Evolutionary conservation across 345 rosid species (phyloP), one percentile per base, ranked within the genome.

Genomic region (Camelina hispida): DNA sequence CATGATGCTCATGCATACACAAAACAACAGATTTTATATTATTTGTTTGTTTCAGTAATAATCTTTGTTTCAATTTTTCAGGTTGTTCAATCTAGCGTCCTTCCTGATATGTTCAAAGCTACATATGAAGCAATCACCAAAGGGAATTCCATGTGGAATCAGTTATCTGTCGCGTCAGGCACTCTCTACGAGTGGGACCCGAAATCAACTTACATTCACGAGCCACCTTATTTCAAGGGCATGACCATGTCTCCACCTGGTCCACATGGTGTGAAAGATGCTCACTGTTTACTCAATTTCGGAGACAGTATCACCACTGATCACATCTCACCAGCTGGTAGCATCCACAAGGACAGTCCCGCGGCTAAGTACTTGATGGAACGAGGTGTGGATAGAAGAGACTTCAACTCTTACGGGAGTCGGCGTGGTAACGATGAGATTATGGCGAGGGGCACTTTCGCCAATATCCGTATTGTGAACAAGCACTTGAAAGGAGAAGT

Each of bases 231-330:
- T 50, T 50, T 17, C 23, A 50, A 17, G 23, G 54, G 54, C 25
- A 50, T 50, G 54, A 50, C 54, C 23, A 50, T 50, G 54, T 50
- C 54, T 17, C 54, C 54, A 50, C 54, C 54, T 23, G 54, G 54
- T 50, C 54, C 54, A 50, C 54, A 50, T 50, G 54, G 54, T 50
- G 54, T 50, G 54, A 50, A 50, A 50, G 54, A 50, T 18, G 54
- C 54, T 17, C 18, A 50, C 54, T 50, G 23, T 50, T 50, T 50
- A 9, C 54, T 50, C 23, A 50, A 50, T 50, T 50, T 50, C 20
- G 54, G 54, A 50, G 54, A 50, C 23, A 50, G 54, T 50, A 50
- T 50, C 17, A 50, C 54, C 54, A 50, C 54, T 50, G 54, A 50
- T 50, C 54, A 50, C 12, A 50, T 50, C 54, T 50, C 54, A 50